Evolutionary conservation across 2,329 filamentous ascomycete genomes (phyloP).

Genomic region (Colletotrichum limetticola): DNA sequence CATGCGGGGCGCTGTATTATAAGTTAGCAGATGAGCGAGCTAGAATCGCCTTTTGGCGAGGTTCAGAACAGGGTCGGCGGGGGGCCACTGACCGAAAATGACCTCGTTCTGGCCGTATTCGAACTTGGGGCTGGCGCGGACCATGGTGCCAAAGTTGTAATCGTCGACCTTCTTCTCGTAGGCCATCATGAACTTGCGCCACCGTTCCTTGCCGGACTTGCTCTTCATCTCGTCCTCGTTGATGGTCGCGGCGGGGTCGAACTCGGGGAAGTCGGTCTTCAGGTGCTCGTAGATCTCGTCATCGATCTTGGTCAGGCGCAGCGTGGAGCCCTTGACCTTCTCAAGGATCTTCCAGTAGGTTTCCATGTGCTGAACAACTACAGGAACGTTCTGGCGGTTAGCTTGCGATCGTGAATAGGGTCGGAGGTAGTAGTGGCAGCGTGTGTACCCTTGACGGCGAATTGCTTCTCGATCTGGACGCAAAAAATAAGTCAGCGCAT

Average conservation of each 20-base stretch:
- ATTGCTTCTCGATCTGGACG: constrained; percentile 94
- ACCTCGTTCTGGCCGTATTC: constrained; percentile 92
- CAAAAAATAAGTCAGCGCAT: constrained; percentile 11
- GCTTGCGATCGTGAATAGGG: background rate
- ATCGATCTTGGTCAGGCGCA: constrained; percentile 93
- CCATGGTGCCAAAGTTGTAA: constrained; percentile 97
- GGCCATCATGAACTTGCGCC: constrained; percentile 92
- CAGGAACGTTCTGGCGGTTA: background rate
- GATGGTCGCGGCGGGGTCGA: constrained; percentile 83
- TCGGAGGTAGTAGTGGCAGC: background rate
- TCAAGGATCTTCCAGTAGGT: constrained; percentile 98
- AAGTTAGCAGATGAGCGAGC: background rate
- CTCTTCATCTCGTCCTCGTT: constrained; percentile 98
- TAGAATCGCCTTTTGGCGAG: background rate
- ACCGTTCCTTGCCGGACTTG: constrained; percentile 91
- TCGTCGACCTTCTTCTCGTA: constrained; percentile 98
- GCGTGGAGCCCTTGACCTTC: constrained; percentile 85
- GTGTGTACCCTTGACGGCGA: constrained; percentile 87
- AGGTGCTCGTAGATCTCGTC: constrained; percentile 95
- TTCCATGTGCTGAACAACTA: constrained; percentile 91
- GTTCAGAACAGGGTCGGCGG: background rate
- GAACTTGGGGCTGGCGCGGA: constrained; percentile 79
- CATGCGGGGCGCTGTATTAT: constrained; percentile 61
- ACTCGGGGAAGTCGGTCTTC: constrained; percentile 88
- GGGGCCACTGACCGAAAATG: constrained; percentile 79